Evolutionary conservation across 495 filamentous ascomycete species (phyloP), one percentile per base, ranked within the genome.

Genomic region (Oleoguttula mirabilis): DNA sequence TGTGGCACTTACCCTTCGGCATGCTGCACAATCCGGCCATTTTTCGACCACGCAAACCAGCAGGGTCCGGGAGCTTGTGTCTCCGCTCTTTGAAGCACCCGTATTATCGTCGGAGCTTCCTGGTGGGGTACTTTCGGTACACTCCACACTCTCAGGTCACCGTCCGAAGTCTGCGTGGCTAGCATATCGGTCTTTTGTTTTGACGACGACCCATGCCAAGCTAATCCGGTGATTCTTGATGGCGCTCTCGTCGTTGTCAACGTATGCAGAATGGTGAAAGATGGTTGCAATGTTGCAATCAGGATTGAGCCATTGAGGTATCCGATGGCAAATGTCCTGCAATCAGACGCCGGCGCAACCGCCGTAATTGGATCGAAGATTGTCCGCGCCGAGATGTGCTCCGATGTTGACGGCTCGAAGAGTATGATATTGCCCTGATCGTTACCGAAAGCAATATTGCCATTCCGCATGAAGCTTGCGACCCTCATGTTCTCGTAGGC

Each of bases 121-220:
- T 80, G 79, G 50, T 74, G 77, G 30, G 84, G 74, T 12, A 79
- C 76, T 59, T 96, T 96, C 12, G 90, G 76, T 38, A 99, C 79
- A 52, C 90, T 99, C 92, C 90, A 99, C 14, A 98, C 88, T 47
- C 87, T 77, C 17, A 96, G 66, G 55, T 99, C 90, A 11, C 90
- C 90, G 60, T 94, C 86, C 36, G 78, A 69, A 2, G 85, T 88
- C 62, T 95, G 90, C 4, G 84, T 82, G 20, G 88, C 88, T 55
- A 99, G 61, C 90, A 99, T 99, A 55, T 96, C 92, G 10, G 90
- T 93, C 60, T 94, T 96, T 58, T 95, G 88, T 42, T 87, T 84
- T 2, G 92, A 84, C 2, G 90, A 96, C 1, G 90, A 96, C 22
- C 87, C 85, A 68, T 99, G 90, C 90, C 90, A 99, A 50, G 87